phyloP scores from a whole-genome alignment of 371 early-diverging fungal species.

The Saksenaea vasiformis region DNA sequence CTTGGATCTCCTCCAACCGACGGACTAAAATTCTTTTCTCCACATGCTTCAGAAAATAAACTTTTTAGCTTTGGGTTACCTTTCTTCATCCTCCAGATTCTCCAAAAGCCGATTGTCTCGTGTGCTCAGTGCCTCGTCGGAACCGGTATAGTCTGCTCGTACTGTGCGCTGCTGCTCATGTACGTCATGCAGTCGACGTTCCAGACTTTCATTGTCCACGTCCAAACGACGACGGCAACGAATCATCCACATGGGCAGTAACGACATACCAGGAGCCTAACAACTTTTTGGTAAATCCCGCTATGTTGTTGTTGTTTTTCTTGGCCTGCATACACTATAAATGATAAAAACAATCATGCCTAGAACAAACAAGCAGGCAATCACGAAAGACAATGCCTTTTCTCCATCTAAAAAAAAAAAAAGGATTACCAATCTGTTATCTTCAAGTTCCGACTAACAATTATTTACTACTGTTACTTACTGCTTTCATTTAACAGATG shows the following conservation, averaged over 20 bases:
- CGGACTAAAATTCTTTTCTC: conserved; percentile 25
- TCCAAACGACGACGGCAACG: conserved; percentile 29
- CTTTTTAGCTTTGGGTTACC: conserved; percentile 17
- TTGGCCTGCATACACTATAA: conserved; percentile 40
- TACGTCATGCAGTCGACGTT: conserved; percentile 16
- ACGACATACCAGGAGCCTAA: conserved; percentile 49
- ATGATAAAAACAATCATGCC: conserved; percentile 52
- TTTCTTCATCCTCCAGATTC: conserved; percentile 43
- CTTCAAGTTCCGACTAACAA: no score
- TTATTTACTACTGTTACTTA: no score
- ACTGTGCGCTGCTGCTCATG: conserved; percentile 39
- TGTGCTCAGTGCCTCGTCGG: conserved; percentile 19
- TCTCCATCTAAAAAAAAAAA: conserved; percentile 43
- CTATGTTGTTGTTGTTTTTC: no score
- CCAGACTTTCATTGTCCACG: conserved; percentile 23
- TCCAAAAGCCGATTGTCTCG: conserved; percentile 42
- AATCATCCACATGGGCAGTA: conserved; percentile 40
- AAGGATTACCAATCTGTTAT: neutral
- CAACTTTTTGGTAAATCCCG: neutral
- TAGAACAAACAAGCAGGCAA: conserved; percentile 48
- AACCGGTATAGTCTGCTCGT: conserved; percentile 26
- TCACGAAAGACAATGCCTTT: conserved; percentile 51
- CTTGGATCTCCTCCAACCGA: conserved; percentile 22
- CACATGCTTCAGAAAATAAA: no score
- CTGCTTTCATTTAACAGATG: conserved; percentile 34